Conservation (phyloP, 495 filamentous ascomycete species). For the Hapsidospora chrysogenum region DNA sequence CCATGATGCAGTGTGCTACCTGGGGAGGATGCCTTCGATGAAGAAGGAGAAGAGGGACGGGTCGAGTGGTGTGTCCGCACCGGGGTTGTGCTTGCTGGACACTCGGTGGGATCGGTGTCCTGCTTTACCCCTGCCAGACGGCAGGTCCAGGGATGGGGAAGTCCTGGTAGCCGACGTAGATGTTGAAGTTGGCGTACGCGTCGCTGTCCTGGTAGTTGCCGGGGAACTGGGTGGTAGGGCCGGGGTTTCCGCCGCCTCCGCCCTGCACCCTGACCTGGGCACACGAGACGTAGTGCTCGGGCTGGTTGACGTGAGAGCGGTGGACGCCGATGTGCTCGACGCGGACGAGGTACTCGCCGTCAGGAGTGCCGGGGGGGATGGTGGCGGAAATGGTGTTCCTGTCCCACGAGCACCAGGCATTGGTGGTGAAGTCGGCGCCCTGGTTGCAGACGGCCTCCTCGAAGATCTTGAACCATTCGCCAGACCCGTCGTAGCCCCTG, state of each 20-base stretch:
- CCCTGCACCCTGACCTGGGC: slow-evolving; percentile 34
- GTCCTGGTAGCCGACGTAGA: slow-evolving; percentile 12
- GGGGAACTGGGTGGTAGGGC: slow-evolving; percentile 27
- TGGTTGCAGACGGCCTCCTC: slow-evolving; percentile 17
- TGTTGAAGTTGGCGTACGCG: slow-evolving; percentile 26
- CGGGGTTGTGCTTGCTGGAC: no score
- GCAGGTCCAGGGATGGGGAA: slow-evolving; percentile 22
- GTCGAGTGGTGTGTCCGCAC: no score
- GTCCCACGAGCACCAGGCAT: slow-evolving; percentile 19
- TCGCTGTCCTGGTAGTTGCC: slow-evolving; percentile 30
- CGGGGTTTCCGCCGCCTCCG: slow-evolving; percentile 23
- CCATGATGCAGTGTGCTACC: no score
- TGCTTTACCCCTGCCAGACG: no score
- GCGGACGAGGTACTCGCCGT: slow-evolving; percentile 38
- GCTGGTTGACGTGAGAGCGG: slow-evolving; percentile 17
- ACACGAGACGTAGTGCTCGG: slow-evolving; percentile 34
- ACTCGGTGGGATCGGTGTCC: no score
- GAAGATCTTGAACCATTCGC: slow-evolving; percentile 36
- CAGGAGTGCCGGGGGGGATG: slow-evolving; percentile 27
- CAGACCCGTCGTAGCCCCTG: slow-evolving; percentile 26
- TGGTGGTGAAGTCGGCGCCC: slow-evolving; percentile 8
- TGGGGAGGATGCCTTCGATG: no score
- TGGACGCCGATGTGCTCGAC: slow-evolving; percentile 40
- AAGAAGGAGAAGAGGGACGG: no score
- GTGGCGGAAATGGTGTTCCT: slow-evolving; percentile 28